A percentile compares a stretch with the other conserved stretches of the same genome.
These are phyloP conservation scores for Apiotrichum veenhuisii DNA, from an alignment of 1,284 basidiomycete species.

Conservation along the genomic window DNA sequence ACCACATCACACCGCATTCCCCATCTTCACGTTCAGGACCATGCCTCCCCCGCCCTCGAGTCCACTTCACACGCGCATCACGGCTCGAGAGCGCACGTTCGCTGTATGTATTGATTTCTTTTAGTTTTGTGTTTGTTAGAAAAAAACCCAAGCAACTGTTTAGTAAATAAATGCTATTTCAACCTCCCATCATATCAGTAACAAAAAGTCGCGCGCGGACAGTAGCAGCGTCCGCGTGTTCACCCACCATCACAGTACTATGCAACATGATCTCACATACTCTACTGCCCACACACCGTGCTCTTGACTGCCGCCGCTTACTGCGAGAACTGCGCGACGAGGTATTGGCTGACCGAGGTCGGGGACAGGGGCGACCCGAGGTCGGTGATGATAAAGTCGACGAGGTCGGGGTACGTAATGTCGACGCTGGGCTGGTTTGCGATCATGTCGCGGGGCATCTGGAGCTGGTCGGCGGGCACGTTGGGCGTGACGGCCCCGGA, in stretches of 20 bases:
- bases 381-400: conserved; percentile 51
- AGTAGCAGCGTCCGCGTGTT: background rate
- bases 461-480: conserved; percentile 4
- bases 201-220: background rate
- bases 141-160: background rate
- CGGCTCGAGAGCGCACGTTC: background rate
- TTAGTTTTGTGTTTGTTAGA: background rate
- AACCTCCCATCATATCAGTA: background rate
- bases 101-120: background rate
- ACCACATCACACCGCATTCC: background rate
- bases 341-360: conserved; percentile 48
- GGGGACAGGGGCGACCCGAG: conserved; percentile 45
- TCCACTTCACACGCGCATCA: background rate
- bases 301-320: conserved; percentile 6
- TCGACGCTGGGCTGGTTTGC: conserved; percentile 51
- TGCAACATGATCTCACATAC: conserved; percentile 11
- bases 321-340: conserved; percentile 49
- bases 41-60: background rate
- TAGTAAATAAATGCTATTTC: background rate
- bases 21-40: background rate
- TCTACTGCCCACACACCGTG: background rate
- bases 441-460: conserved; percentile 50
- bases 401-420: conserved; percentile 51
- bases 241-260: background rate
- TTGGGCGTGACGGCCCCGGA: conserved; percentile 6